These are phyloP conservation scores for Firmiana major DNA, from an alignment of 345 rosid species.

Conservation along the genomic window DNA sequence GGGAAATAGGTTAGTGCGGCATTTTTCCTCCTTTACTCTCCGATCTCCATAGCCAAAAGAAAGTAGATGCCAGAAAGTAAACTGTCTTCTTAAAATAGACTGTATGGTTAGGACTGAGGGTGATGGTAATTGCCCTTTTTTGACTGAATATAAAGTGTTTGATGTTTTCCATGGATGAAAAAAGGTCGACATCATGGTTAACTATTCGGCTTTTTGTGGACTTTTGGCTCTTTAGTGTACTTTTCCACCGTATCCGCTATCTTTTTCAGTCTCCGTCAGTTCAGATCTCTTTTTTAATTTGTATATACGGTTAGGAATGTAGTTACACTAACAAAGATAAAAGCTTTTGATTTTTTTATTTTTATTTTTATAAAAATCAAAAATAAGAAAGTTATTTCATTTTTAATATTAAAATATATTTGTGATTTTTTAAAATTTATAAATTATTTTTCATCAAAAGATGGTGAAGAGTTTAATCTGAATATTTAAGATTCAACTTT, in stretches of 20 bases:
- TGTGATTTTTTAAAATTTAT: too few relatives aligned
- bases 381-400: too few relatives aligned
- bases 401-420: too few relatives aligned
- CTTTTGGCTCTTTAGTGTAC: neutral
- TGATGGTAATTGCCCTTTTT: neutral
- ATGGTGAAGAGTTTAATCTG: too few relatives aligned
- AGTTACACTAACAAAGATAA: neutral
- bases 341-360: too few relatives aligned
- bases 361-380: too few relatives aligned
- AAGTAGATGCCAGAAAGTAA: neutral
- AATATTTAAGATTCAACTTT: too few relatives aligned
- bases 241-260: too few relatives aligned
- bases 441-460: too few relatives aligned
- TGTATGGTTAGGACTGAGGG: neutral
- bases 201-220: neutral
- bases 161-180: neutral
- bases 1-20: conserved; percentile 61
- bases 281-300: neutral
- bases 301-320: neutral
- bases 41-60: neutral
- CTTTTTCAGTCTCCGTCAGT: neutral
- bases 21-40: neutral
- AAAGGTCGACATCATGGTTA: neutral
- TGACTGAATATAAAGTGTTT: neutral
- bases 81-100: neutral